Percentiles rank a stretch among this genome's conserved stretches.
Evolutionary conservation across 169 alveolate species (phyloP).

Genomic region (Cryptosporidium xiaoi): DNA sequence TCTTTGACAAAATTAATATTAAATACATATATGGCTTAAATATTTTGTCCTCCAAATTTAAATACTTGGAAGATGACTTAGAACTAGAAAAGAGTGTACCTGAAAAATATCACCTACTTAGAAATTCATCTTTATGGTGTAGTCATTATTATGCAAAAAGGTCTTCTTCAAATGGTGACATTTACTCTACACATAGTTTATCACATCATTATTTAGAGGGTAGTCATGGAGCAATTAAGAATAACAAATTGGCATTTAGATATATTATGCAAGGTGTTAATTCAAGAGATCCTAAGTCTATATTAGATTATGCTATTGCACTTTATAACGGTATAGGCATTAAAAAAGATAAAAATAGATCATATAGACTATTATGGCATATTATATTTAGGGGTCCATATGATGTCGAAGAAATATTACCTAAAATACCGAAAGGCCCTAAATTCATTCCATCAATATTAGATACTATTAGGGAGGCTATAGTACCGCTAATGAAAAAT

Average conservation of each 20-base stretch:
- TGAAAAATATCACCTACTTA: conserved; percentile 1
- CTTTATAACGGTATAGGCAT: conserved; percentile 50
- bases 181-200: conserved; percentile 39
- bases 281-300: conserved; percentile 67
- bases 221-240: conserved; percentile 22
- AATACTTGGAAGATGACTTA: neutral
- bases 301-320: conserved; percentile 42
- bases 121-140: conserved; percentile 67
- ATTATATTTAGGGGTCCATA: conserved; percentile 54
- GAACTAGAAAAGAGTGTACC: conserved; percentile 11
- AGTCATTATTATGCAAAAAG: conserved; percentile 56
- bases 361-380: conserved; percentile 64
- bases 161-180: conserved; percentile 51
- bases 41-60: neutral
- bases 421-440: conserved; percentile 46
- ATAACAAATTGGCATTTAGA: conserved; percentile 19
- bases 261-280: conserved; percentile 52
- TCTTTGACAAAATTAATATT: neutral
- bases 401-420: conserved; percentile 44
- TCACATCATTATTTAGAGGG: conserved; percentile 54
- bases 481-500: conserved; percentile 39
- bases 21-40: neutral
- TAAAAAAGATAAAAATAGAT: conserved; percentile 8
- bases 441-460: conserved; percentile 43
- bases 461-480: conserved; percentile 56